Percentiles rank a stretch among this genome's conserved stretches.
phyloP scores from a whole-genome alignment of 306 rosid genomes.

The Trichosanthes truncata region DNA sequence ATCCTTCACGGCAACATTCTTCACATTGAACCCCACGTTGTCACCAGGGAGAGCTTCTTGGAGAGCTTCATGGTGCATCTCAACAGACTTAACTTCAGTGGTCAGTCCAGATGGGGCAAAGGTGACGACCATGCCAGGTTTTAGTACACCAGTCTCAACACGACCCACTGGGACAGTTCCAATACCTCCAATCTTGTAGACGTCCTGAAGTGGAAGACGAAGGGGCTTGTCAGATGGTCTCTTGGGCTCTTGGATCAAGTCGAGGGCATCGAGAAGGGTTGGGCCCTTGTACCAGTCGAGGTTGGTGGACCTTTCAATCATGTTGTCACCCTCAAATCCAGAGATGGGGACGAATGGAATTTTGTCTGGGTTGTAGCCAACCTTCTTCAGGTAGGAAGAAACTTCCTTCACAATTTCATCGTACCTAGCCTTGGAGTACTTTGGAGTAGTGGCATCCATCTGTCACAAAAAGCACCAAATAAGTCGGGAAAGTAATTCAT shows the following conservation, averaged over 20 bases:
- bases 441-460: slow-evolving; percentile 94
- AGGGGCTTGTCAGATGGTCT: slow-evolving; percentile 90
- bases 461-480: neutral
- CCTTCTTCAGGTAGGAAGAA: slow-evolving; percentile 83
- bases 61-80: slow-evolving; percentile 90
- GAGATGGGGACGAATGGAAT: slow-evolving; percentile 85
- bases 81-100: slow-evolving; percentile 84
- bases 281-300: slow-evolving; percentile 99
- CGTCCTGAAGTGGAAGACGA: slow-evolving; percentile 88
- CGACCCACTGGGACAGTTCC: slow-evolving; percentile 96
- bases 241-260: slow-evolving; percentile 63
- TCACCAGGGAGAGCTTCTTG: slow-evolving; percentile 76
- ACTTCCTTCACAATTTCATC: slow-evolving; percentile 94
- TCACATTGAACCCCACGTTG: slow-evolving; percentile 86
- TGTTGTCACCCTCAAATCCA: slow-evolving; percentile 90
- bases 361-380: slow-evolving; percentile 84
- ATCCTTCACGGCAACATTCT: slow-evolving; percentile 94
- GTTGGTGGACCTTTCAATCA: slow-evolving; percentile 86
- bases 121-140: slow-evolving; percentile 65
- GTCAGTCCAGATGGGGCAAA: slow-evolving; percentile 68
- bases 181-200: slow-evolving; percentile 94
- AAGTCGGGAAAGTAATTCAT: neutral
- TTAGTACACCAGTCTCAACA: slow-evolving; percentile 70
- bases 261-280: slow-evolving; percentile 86
- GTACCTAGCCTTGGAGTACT: slow-evolving; percentile 77